Percentiles rank a stretch among this genome's conserved stretches.
These are phyloP conservation scores for Botryotinia narcissicola DNA, from an alignment of 2,329 filamentous ascomycete genomes.

Conservation along the genomic window DNA sequence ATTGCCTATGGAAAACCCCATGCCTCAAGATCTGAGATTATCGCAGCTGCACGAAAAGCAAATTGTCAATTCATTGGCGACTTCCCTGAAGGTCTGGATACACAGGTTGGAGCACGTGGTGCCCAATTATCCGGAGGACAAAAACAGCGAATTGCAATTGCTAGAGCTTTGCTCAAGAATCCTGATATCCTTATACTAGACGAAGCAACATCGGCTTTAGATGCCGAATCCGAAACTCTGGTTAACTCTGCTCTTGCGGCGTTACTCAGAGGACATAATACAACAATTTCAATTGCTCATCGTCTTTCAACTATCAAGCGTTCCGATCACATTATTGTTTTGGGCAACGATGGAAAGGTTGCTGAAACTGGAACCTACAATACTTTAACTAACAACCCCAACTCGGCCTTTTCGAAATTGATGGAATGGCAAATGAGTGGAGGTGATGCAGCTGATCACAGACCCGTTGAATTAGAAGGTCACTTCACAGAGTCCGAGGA, in stretches of 20 bases:
- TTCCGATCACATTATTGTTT: constrained; percentile 89
- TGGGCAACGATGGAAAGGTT: constrained; percentile 81
- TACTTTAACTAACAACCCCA: constrained; percentile 67
- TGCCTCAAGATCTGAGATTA: constrained; percentile 76
- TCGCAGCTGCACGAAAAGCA: constrained; percentile 82
- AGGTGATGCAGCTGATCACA: constrained; percentile 57
- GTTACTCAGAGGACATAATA: constrained; percentile 82
- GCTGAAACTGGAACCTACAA: constrained; percentile 86
- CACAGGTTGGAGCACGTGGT: constrained; percentile 85
- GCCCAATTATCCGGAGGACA: constrained; percentile 94
- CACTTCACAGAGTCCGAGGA: constrained; percentile 31
- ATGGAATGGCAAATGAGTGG: constrained; percentile 99
- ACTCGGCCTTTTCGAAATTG: constrained; percentile 86
- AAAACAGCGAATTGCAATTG: constrained; percentile 97
- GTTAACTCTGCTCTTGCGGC: constrained; percentile 86
- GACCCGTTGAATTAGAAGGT: constrained; percentile 30
- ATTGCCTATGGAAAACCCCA: constrained; percentile 86
- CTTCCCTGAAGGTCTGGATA: constrained; percentile 93
- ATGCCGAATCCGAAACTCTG: constrained; percentile 94
- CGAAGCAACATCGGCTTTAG: constrained; percentile 91
- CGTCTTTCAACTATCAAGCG: constrained; percentile 94
- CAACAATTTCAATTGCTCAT: constrained; percentile 96
- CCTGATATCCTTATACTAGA: constrained; percentile 96
- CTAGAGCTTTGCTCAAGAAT: constrained; percentile 87
- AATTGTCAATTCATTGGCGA: constrained; percentile 97